Conservation (phyloP, 768 basidiomycete species). For the Harrya chromipes region DNA sequence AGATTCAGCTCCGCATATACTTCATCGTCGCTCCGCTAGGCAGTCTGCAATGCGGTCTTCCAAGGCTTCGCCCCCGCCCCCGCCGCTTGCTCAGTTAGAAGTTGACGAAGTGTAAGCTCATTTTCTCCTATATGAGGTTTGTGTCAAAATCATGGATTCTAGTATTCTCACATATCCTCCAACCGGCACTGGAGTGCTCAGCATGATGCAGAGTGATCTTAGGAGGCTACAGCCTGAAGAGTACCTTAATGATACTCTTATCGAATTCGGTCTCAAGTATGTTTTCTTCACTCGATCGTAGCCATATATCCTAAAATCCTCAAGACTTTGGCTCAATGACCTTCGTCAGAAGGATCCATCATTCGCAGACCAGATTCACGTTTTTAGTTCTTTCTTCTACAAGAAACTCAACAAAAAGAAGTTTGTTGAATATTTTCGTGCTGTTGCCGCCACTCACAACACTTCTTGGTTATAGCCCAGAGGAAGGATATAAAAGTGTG, state of each 20-base stretch:
- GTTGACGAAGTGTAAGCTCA: conserved; percentile 62
- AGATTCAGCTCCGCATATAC: conserved; percentile 2
- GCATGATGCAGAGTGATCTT: conserved; percentile 77
- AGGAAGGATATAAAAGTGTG: conserved; percentile 79
- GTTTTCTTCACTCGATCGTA: conserved; percentile 24
- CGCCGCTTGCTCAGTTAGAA: conserved; percentile 32
- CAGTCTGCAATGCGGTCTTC: conserved; percentile 26
- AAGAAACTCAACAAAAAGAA: conserved; percentile 79
- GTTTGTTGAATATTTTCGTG: conserved; percentile 33
- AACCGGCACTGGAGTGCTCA: conserved; percentile 68
- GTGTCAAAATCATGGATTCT: conserved; percentile 3
- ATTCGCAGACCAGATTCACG: conserved; percentile 71
- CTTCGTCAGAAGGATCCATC: conserved; percentile 53
- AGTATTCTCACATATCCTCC: conserved; percentile 80
- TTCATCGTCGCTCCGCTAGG: conserved; percentile 37
- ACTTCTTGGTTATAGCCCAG: conserved; percentile 33
- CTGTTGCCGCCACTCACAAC: conserved; percentile 9
- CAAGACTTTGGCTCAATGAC: conserved; percentile 67
- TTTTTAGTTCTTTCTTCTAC: conserved; percentile 98
- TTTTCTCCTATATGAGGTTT: neutral
- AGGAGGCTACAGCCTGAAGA: conserved; percentile 72
- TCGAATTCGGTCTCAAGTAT: conserved; percentile 94
- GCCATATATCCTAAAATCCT: conserved; percentile 2
- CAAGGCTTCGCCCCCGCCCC: conserved; percentile 10
- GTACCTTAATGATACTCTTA: conserved; percentile 93